phyloP scores from a whole-genome alignment of 768 basidiomycete genomes.

The Pleurotus pulmonarius region DNA sequence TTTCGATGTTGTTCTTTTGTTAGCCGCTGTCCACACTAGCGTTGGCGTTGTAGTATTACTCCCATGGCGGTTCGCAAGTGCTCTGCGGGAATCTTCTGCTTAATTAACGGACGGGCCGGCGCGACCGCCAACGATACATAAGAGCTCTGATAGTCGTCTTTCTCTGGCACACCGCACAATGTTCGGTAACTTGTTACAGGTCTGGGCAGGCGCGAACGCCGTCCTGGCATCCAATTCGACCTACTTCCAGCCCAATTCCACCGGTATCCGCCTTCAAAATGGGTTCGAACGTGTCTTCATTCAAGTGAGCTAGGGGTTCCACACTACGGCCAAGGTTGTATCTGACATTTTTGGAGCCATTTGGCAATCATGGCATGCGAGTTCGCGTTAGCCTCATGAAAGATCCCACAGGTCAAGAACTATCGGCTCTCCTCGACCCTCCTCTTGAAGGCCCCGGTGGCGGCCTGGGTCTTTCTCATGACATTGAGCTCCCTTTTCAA shows the following conservation, averaged over 20 bases:
- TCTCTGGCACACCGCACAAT: not conserved
- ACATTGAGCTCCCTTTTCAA: slow-evolving; percentile 22
- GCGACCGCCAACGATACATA: not conserved
- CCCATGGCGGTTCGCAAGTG: no score
- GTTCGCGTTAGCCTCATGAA: slow-evolving; percentile 30
- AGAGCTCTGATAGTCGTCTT: not conserved
- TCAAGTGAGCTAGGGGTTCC: slow-evolving; percentile 17
- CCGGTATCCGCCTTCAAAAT: slow-evolving; percentile 30
- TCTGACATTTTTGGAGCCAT: slow-evolving; percentile 20
- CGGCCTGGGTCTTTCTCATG: slow-evolving; percentile 23
- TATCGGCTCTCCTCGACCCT: slow-evolving; percentile 30
- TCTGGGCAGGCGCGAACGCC: not conserved
- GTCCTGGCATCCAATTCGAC: slow-evolving; percentile 6
- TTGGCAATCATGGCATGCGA: slow-evolving; percentile 31
- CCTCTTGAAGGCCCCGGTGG: slow-evolving; percentile 31
- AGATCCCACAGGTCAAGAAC: slow-evolving; percentile 30
- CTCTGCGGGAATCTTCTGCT: no score
- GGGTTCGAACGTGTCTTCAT: slow-evolving; percentile 30
- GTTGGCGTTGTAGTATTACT: no score
- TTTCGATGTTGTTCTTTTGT: no score
- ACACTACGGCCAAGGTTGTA: not conserved
- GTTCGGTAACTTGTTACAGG: not conserved
- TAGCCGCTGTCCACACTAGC: no score
- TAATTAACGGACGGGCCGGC: not conserved
- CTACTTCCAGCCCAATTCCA: slow-evolving; percentile 25